These are phyloP conservation scores for Didymella keratinophila DNA, from an alignment of 2,329 filamentous ascomycete genomes.

Conservation along the genomic window DNA sequence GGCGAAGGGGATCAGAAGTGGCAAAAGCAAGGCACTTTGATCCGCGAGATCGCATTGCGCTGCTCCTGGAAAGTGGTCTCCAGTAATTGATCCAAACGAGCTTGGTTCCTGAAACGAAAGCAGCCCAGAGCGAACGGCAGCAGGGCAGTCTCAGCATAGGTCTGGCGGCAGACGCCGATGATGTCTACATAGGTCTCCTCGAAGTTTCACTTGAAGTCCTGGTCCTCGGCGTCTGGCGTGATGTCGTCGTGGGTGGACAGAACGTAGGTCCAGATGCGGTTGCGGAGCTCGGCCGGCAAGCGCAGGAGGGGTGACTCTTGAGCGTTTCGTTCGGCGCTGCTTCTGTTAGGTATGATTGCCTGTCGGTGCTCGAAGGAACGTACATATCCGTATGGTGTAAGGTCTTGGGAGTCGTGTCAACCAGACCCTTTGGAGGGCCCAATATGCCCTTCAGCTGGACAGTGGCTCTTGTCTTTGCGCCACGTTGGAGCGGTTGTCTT, in stretches of 20 bases:
- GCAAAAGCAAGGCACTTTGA: neutral
- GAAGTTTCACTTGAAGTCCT: neutral
- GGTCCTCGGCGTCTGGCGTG: neutral
- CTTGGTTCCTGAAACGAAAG: neutral
- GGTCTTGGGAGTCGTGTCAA: neutral
- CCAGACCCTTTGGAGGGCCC: neutral
- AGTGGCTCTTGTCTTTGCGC: neutral
- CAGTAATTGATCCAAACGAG: neutral
- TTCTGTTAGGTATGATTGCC: neutral
- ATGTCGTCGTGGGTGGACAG: slow-evolving; percentile 1
- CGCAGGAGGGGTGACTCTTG: slow-evolving; percentile 19
- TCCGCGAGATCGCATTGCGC: neutral
- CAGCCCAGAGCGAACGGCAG: neutral
- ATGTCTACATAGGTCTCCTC: neutral
- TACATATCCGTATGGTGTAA: neutral
- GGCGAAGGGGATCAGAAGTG: neutral
- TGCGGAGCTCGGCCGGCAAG: slow-evolving; percentile 27
- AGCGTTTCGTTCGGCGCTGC: neutral
- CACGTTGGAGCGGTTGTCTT: neutral
- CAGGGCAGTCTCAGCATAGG: neutral
- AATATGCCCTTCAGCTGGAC: neutral
- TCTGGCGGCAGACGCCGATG: neutral
- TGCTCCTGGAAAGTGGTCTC: neutral
- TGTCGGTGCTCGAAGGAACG: neutral
- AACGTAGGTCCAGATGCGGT: slow-evolving; percentile 21